phyloP scores from a whole-genome alignment of 2,329 filamentous ascomycete genomes.

The Nemania abortiva region DNA sequence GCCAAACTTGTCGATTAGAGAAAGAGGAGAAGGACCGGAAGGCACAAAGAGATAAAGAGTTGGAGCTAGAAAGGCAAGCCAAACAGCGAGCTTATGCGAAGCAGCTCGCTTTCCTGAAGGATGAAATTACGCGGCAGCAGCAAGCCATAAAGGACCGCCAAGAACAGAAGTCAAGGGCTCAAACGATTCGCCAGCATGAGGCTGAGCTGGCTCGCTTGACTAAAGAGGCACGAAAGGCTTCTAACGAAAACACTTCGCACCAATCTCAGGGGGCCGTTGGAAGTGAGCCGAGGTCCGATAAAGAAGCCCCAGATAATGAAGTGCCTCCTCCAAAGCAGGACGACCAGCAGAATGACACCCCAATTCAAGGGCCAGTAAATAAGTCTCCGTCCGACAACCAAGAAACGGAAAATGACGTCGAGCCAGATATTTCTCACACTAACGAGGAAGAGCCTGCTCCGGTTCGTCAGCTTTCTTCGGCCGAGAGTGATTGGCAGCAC shows the following conservation, averaged over 20 bases:
- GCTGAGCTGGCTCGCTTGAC: constrained; percentile 12
- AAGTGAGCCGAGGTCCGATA: neutral
- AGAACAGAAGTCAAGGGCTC: constrained; percentile 9
- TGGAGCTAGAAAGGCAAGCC: constrained; percentile 25
- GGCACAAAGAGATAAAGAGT: constrained; percentile 23
- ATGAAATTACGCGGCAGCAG: constrained; percentile 11
- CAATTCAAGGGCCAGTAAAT: neutral
- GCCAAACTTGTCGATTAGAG: constrained; percentile 26
- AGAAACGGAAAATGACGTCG: neutral
- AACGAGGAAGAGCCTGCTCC: constrained; percentile 10
- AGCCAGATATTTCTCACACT: neutral
- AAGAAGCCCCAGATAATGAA: neutral
- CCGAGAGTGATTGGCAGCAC: constrained; percentile 22
- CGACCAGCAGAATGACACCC: neutral
- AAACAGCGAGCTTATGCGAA: constrained; percentile 31
- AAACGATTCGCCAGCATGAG: constrained; percentile 20
- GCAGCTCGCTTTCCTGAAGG: constrained; percentile 22
- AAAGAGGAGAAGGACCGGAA: constrained; percentile 25
- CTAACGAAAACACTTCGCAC: neutral
- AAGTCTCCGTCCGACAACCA: neutral
- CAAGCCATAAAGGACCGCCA: constrained; percentile 6
- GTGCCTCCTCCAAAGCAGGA: neutral
- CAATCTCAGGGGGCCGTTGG: neutral
- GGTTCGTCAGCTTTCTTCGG: constrained; percentile 4
- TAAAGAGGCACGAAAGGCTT: constrained; percentile 5